These are phyloP conservation scores for Capsicum chinense DNA, from an alignment of 257 asterid genomes.

Conservation along the genomic window DNA sequence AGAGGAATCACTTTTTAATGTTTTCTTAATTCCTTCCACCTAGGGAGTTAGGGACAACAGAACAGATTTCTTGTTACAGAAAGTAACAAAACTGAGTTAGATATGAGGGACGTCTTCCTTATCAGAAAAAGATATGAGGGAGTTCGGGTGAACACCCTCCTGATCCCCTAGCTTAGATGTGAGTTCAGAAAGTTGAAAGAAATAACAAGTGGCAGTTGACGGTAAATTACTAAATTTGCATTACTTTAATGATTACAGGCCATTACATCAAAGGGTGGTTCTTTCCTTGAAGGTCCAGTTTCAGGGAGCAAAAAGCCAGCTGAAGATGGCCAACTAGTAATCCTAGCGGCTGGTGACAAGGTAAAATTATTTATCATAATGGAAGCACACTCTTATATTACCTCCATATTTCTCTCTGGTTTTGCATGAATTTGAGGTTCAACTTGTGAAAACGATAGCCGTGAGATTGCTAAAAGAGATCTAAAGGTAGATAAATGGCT, in stretches of 20 bases:
- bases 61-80: neutral
- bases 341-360: constrained; percentile 97
- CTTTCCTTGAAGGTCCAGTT: constrained; percentile 91
- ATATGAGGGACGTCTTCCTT: neutral
- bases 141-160: too few relatives aligned
- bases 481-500: neutral
- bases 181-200: constrained; percentile 24
- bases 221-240: constrained; percentile 20
- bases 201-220: constrained; percentile 1
- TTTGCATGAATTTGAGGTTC: neutral
- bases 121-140: neutral
- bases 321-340: constrained; percentile 95
- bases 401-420: neutral
- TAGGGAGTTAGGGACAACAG: neutral
- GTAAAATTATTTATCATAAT: constrained; percentile 38
- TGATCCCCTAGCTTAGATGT: neutral
- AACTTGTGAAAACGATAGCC: neutral
- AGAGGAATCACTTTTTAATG: neutral
- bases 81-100: neutral
- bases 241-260: constrained; percentile 58
- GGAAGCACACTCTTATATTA: neutral
- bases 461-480: neutral
- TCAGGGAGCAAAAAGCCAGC: constrained; percentile 99
- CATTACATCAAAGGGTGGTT: constrained; percentile 75
- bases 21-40: neutral